These are phyloP conservation scores for Penicillium canariense DNA, from an alignment of 495 filamentous ascomycete species.

Conservation along the genomic window DNA sequence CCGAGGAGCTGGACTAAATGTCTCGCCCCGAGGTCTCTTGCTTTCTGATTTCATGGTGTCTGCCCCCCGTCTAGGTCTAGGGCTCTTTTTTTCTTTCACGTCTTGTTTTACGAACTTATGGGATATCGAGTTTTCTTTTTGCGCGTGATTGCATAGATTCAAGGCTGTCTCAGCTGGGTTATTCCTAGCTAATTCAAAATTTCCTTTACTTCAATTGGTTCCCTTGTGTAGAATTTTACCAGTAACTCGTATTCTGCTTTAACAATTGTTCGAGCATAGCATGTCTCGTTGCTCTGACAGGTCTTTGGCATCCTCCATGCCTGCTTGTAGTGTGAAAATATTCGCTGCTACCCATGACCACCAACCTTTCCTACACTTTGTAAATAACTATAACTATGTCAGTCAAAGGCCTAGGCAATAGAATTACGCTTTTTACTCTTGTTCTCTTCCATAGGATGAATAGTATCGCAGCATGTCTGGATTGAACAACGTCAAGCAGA, in stretches of 20 bases:
- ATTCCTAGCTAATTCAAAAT: constrained; percentile 25
- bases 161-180: constrained; percentile 35
- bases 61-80: constrained; percentile 50
- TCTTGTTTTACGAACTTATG: constrained; percentile 53
- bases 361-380: too few species aligned
- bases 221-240: neutral
- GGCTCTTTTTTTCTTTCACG: constrained; percentile 54
- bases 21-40: constrained; percentile 42
- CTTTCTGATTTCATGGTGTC: constrained; percentile 46
- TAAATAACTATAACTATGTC: too few species aligned
- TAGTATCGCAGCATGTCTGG: too few species aligned
- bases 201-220: constrained; percentile 20
- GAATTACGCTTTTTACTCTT: too few species aligned
- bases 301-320: too few species aligned
- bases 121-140: constrained; percentile 44
- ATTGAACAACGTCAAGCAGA: too few species aligned
- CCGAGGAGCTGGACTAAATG: constrained; percentile 55
- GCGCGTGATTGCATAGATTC: constrained; percentile 50
- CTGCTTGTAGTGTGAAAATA: too few species aligned
- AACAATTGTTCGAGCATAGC: neutral
- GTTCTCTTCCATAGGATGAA: too few species aligned
- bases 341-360: too few species aligned
- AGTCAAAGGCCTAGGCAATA: too few species aligned
- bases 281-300: too few species aligned
- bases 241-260: neutral